Conservation (phyloP, 306 rosid species). For the Vicia faba region DNA sequence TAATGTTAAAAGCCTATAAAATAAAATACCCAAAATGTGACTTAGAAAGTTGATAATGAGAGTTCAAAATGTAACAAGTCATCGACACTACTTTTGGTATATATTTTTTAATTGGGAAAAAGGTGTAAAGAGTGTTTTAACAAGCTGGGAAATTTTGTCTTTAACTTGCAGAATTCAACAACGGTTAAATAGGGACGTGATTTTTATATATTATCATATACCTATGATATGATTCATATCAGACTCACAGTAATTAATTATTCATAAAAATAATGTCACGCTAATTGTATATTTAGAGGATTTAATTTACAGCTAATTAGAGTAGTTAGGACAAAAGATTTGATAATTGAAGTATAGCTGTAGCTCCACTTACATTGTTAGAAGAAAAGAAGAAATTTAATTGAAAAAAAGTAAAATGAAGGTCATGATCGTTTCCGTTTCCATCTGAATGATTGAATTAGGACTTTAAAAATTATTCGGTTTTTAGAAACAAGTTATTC, state of each 20-base stretch:
- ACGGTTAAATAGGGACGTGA: slow-evolving; percentile 45
- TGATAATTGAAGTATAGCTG: slow-evolving; percentile 42
- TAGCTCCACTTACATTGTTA: slow-evolving; percentile 44
- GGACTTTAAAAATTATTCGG: no score
- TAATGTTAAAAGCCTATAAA: slow-evolving; percentile 14
- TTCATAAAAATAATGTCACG: background rate
- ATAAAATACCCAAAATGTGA: slow-evolving; percentile 30
- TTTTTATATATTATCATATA: slow-evolving; percentile 33
- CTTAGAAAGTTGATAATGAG: slow-evolving; percentile 37
- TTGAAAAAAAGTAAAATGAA: no score
- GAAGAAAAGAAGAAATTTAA: no score
- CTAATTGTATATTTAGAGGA: slow-evolving; percentile 37
- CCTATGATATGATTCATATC: no score
- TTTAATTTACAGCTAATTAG: slow-evolving; percentile 40
- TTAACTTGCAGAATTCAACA: slow-evolving; percentile 46
- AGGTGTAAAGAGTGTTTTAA: slow-evolving; percentile 38
- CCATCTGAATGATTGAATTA: no score
- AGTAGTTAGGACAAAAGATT: slow-evolving; percentile 48
- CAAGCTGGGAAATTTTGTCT: slow-evolving; percentile 58
- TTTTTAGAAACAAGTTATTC: no score
- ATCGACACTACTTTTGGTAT: slow-evolving; percentile 35
- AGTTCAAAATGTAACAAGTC: slow-evolving; percentile 35
- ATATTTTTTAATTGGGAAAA: slow-evolving; percentile 32
- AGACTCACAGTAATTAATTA: background rate
- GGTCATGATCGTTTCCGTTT: no score